Percentiles rank a stretch among this genome's conserved stretches.
Conservation (phyloP, 2,329 filamentous ascomycete species). For the Teratosphaeria pseudoeucalypti region DNA sequence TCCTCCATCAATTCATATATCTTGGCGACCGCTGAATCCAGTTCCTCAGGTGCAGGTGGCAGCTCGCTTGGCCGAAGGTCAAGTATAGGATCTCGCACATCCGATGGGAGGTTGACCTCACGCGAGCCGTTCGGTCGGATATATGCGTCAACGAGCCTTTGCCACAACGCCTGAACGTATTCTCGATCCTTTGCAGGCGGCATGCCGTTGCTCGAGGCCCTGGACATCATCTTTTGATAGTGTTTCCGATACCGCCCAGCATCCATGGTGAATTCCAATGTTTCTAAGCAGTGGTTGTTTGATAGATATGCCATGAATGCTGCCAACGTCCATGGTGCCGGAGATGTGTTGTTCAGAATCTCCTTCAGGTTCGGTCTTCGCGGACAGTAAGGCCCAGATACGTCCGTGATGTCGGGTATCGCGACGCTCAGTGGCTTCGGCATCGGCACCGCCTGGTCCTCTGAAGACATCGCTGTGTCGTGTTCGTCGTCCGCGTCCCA, state of each 20-base stretch:
- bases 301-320: slow-evolving; percentile 96
- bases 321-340: slow-evolving; percentile 78
- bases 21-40: slow-evolving; percentile 75
- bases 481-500: slow-evolving; percentile 38
- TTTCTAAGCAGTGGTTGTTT: slow-evolving; percentile 94
- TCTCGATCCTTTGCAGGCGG: slow-evolving; percentile 49
- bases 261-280: slow-evolving; percentile 92
- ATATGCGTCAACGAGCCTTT: slow-evolving; percentile 79
- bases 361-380: slow-evolving; percentile 68
- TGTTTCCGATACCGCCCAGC: slow-evolving; percentile 71
- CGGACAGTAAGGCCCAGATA: slow-evolving; percentile 43
- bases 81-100: slow-evolving; percentile 73
- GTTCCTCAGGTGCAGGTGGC: slow-evolving; percentile 61
- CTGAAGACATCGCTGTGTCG: slow-evolving; percentile 37
- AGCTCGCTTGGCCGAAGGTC: slow-evolving; percentile 46
- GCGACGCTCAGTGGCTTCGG: slow-evolving; percentile 38
- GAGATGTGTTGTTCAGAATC: slow-evolving; percentile 75
- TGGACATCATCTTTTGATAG: slow-evolving; percentile 49
- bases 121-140: slow-evolving; percentile 74
- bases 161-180: slow-evolving; percentile 73
- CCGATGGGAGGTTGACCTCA: slow-evolving; percentile 82
- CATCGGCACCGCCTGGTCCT: slow-evolving; percentile 26
- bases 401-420: slow-evolving; percentile 31
- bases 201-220: slow-evolving; percentile 30
- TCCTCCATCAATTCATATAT: slow-evolving; percentile 97